Percentiles rank a stretch among this genome's conserved stretches.
These are phyloP conservation scores for Scheffersomyces spartinae DNA, from an alignment of 805 yeast species.

Conservation along the genomic window DNA sequence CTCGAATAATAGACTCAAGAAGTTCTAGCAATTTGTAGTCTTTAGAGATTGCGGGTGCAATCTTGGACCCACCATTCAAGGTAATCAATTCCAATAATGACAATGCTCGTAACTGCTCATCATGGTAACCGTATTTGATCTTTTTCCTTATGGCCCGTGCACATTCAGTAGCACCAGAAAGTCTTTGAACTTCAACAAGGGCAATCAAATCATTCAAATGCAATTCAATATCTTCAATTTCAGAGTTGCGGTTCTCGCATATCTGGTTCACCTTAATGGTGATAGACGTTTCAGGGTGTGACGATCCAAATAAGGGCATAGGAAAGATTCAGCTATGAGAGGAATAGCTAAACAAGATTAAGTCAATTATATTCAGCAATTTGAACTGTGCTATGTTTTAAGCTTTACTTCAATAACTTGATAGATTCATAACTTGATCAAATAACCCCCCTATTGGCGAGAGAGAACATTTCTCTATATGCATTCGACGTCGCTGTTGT, in stretches of 20 bases:
- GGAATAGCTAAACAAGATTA: too few species aligned
- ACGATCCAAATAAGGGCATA: slow-evolving; percentile 44
- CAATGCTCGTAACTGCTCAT: slow-evolving; percentile 59
- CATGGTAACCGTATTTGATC: slow-evolving; percentile 67
- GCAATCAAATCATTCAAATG: slow-evolving; percentile 50
- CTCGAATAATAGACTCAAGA: slow-evolving; percentile 36
- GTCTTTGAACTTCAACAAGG: slow-evolving; percentile 28
- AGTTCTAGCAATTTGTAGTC: slow-evolving; percentile 62
- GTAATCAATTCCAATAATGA: slow-evolving; percentile 25
- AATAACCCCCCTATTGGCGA: too few species aligned
- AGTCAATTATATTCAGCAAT: too few species aligned
- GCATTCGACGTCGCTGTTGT: too few species aligned
- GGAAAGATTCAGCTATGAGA: too few species aligned
- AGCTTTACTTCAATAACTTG: too few species aligned
- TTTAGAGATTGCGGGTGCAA: slow-evolving; percentile 39
- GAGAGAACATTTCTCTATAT: too few species aligned
- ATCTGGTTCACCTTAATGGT: slow-evolving; percentile 52
- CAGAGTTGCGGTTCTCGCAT: too few species aligned
- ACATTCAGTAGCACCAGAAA: slow-evolving; percentile 49
- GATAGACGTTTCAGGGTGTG: slow-evolving; percentile 59
- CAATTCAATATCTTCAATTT: slow-evolving; percentile 22
- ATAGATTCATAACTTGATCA: too few species aligned
- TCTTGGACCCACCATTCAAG: slow-evolving; percentile 30
- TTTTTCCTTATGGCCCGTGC: slow-evolving; percentile 86
- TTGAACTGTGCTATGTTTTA: too few species aligned